Base-by-base conservation (phyloP, 2,329 filamentous ascomycete genomes). In the Penicillium sp. region DNA sequence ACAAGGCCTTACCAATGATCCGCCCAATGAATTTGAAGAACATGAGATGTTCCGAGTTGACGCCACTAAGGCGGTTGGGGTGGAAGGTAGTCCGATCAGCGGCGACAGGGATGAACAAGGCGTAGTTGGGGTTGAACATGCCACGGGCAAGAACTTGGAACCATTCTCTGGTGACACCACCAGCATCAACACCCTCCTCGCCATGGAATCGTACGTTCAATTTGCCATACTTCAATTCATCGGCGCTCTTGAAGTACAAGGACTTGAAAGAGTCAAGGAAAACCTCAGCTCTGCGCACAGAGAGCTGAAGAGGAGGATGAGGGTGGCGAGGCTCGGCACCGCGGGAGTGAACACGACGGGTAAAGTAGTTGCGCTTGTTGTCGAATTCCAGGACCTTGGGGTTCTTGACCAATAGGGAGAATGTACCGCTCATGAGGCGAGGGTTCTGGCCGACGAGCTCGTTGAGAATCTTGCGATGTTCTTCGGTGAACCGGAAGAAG, bases 1-100 rank as follows among this genome's bases (percentile, higher is more conserved):
- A 99, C 49, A 99, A 83, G 38, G 94, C 94, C 78, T 99, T 99
- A 69, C 94, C 95, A 67, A 99, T 99, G 76, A 99, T 92, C 50
- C 94, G 90, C 42, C 94, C 94, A 69, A 99, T 97, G 78, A 99
- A 99, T 74, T 97, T 97, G 86, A 99, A 99, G 84, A 97, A 99
- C 81, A 91, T 87, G 59, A 97, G 78, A 80, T 99, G 95, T 76
- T 99, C 93, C 35, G 90, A 88, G 73, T 99, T 99, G 83, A 97
- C 88, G 45, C 87, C 87, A 76, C 93, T 97, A 62, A 95, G 84
- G 71, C 91, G 91, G 77, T 97, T 99, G 17, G 95, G 94, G 75
- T 99, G 94, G 88, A 99, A 99, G 0, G 94, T 99, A 0, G 95
- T 99, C 54, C 93, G 89, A 73, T 99, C 94, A 27, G 94, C 95